These are phyloP conservation scores for Ganoderma multipileum DNA, from an alignment of 1,284 basidiomycete species.

Conservation along the genomic window DNA sequence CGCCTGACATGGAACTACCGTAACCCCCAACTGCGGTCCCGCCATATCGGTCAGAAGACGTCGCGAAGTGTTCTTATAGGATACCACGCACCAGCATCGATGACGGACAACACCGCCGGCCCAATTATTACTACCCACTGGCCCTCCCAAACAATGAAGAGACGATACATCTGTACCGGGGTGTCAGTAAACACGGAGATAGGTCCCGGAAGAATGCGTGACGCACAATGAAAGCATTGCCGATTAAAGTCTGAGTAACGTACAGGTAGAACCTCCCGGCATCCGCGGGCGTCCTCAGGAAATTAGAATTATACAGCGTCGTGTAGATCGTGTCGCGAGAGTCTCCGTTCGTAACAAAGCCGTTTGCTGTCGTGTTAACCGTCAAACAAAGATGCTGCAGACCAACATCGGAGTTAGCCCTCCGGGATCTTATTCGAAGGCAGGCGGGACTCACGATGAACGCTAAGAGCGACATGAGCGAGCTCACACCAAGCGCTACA, in stretches of 20 bases:
- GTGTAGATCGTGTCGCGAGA: slow-evolving; percentile 8
- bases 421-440: neutral
- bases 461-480: slow-evolving; percentile 19
- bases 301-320: slow-evolving; percentile 10
- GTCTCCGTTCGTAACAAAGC: slow-evolving; percentile 13
- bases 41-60: neutral
- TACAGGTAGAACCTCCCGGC: slow-evolving; percentile 21
- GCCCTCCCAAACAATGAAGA: slow-evolving; percentile 8
- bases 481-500: slow-evolving; percentile 14
- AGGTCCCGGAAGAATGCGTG: neutral
- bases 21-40: neutral
- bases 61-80: neutral
- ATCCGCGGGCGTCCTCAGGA: slow-evolving; percentile 8
- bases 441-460: slow-evolving; percentile 12
- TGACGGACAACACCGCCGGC: neutral
- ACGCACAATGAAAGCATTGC: slow-evolving; percentile 25
- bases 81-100: neutral
- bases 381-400: slow-evolving; percentile 4
- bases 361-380: slow-evolving; percentile 15
- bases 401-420: neutral
- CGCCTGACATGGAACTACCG: neutral
- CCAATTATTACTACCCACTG: neutral
- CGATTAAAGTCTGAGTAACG: slow-evolving; percentile 24
- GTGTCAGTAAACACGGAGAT: neutral
- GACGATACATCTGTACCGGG: slow-evolving; percentile 2